Conservation (phyloP, 352 stramenopile species). For the Phytophthora chlamydospora region DNA sequence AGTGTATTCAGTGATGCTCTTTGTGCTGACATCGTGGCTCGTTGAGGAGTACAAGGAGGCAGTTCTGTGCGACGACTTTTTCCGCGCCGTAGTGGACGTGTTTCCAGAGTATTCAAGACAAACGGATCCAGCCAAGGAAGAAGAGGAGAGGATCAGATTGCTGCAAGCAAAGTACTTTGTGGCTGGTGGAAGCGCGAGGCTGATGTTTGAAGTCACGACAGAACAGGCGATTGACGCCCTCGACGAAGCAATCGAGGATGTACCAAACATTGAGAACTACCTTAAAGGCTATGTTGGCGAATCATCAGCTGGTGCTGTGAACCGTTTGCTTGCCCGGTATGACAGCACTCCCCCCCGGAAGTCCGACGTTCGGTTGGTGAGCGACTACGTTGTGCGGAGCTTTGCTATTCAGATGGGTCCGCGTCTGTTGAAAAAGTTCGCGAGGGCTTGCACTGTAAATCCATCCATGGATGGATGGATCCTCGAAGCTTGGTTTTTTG, state of each 20-base stretch:
- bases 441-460: neutral
- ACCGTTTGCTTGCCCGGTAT: constrained; percentile 3
- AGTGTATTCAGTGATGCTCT: neutral
- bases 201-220: constrained; percentile 6
- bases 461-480: neutral
- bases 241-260: neutral
- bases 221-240: neutral
- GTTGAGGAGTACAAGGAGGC: constrained; percentile 3
- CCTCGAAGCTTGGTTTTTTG: constrained; percentile 13
- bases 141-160: neutral
- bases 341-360: too few species aligned
- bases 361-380: neutral
- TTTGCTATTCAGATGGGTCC: neutral
- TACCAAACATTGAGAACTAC: neutral
- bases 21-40: constrained; percentile 1
- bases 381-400: constrained; percentile 4
- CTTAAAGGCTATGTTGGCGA: neutral
- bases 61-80: constrained; percentile 1
- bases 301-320: neutral
- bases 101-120: neutral
- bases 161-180: constrained; percentile 8
- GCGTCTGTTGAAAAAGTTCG: neutral
- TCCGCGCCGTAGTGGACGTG: neutral
- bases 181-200: constrained; percentile 2
- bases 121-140: neutral